phyloP scores from a whole-genome alignment of 192 early-diverging fungal genomes.

The Haplosporangium gracile region DNA sequence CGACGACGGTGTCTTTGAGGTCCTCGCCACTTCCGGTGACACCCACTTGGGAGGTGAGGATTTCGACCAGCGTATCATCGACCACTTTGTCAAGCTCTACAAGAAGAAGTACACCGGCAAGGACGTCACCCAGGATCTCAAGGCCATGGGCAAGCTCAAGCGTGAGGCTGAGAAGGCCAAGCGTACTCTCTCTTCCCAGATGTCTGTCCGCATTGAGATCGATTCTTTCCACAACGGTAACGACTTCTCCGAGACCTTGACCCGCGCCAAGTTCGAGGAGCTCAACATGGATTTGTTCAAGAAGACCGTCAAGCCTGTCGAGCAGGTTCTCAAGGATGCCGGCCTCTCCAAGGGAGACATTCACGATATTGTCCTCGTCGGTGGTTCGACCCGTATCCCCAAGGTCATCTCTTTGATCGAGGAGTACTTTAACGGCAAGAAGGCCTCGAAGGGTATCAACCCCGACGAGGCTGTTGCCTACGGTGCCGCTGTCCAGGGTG shows the following conservation, averaged over 20 bases:
- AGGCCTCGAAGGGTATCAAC: constrained; percentile 97
- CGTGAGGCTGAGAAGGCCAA: constrained; percentile 98
- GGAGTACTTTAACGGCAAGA: constrained; percentile 97
- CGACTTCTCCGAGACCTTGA: constrained; percentile 94
- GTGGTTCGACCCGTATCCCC: constrained; percentile 99
- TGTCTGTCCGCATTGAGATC: constrained; percentile 93
- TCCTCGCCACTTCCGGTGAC: constrained; percentile 96
- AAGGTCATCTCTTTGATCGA: constrained; percentile 95
- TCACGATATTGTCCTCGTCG: constrained; percentile 97
- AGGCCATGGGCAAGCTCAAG: constrained; percentile 95
- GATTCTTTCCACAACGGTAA: constrained; percentile 91
- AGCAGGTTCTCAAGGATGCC: constrained; percentile 94
- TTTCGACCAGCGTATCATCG: constrained; percentile 96
- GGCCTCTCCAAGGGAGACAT: constrained; percentile 87
- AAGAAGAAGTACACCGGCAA: constrained; percentile 89
- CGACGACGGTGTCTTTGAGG: constrained; percentile 97
- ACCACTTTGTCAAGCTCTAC: constrained; percentile 93
- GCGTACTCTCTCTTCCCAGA: constrained; percentile 94
- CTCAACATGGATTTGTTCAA: constrained; percentile 94
- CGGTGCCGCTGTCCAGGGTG: constrained; percentile 97
- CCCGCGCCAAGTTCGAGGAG: constrained; percentile 98
- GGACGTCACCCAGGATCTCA: constrained; percentile 85
- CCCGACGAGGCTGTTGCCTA: constrained; percentile 99
- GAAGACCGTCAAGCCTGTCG: constrained; percentile 94
- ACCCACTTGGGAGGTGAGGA: constrained; percentile 99